These are phyloP conservation scores for Ulvella scutata DNA, from an alignment of 139 green algal species.

Conservation along the genomic window DNA sequence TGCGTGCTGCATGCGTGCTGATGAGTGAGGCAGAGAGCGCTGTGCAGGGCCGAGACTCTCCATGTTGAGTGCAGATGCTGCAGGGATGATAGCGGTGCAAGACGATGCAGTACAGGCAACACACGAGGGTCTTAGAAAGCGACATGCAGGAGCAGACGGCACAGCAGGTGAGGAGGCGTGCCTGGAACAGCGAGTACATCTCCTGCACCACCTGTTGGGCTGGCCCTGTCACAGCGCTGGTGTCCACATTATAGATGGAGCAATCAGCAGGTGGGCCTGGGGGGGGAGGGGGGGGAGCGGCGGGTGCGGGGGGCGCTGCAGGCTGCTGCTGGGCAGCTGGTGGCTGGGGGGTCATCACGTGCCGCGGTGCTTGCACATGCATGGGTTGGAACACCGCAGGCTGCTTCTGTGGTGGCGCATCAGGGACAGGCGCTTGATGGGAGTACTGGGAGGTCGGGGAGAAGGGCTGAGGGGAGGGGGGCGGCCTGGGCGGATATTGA, in stretches of 20 bases:
- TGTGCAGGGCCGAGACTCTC: too few species aligned
- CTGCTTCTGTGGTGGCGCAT: neutral
- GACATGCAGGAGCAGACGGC: neutral
- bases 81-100: too few species aligned
- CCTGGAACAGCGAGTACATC: conserved; percentile 48
- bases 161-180: neutral
- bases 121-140: too few species aligned
- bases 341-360: conserved; percentile 9
- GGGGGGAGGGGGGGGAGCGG: neutral
- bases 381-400: conserved; percentile 7
- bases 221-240: conserved; percentile 13
- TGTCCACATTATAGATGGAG: neutral
- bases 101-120: too few species aligned
- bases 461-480: neutral
- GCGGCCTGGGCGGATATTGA: conserved; percentile 2
- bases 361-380: neutral
- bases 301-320: neutral
- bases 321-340: conserved; percentile 9
- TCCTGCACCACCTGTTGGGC: conserved; percentile 33
- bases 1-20: neutral
- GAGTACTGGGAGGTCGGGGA: conserved; percentile 8
- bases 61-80: too few species aligned
- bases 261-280: neutral
- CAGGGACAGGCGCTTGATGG: neutral
- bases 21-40: neutral